Evolutionary conservation across 2,329 filamentous ascomycete species (phyloP).

Genomic region (Colletotrichum brevisporum): DNA sequence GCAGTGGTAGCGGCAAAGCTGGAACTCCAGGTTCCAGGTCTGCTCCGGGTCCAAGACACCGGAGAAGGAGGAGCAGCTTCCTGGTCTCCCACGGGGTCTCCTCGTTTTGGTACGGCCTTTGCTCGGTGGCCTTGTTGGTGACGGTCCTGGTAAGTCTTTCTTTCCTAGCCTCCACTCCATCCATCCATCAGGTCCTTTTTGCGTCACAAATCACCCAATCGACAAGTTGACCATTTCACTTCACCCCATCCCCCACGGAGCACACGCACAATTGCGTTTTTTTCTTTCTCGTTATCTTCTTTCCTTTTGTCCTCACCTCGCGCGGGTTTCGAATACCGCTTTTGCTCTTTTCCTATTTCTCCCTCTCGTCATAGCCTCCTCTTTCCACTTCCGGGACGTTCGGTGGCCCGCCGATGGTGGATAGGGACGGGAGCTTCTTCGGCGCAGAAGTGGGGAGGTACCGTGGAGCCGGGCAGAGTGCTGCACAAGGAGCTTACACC

Average conservation of each 20-base stretch:
- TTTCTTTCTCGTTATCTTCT: neutral
- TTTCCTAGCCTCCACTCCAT: no score
- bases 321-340: neutral
- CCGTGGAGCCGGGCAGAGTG: conserved; percentile 22
- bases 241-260: conserved; percentile 8
- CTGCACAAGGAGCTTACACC: neutral
- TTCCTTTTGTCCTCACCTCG: neutral
- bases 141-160: conserved; percentile 35
- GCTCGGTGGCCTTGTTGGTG: conserved; percentile 38
- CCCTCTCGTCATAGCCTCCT: conserved; percentile 18
- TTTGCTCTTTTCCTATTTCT: conserved; percentile 10
- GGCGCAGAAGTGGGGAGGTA: conserved; percentile 36
- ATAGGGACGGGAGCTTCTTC: conserved; percentile 38
- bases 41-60: conserved; percentile 17
- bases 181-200: neutral
- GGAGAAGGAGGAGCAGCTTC: conserved; percentile 41
- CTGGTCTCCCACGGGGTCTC: conserved; percentile 41
- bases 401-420: conserved; percentile 36
- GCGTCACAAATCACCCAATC: conserved; percentile 23
- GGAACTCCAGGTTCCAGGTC: neutral
- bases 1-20: neutral
- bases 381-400: conserved; percentile 37
- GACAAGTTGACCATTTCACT: conserved; percentile 9
- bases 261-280: conserved; percentile 13
- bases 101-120: conserved; percentile 41